Evolutionary conservation across 345 rosid species (phyloP), one percentile per base, ranked within the genome.

Genomic region (Brassica napus): DNA sequence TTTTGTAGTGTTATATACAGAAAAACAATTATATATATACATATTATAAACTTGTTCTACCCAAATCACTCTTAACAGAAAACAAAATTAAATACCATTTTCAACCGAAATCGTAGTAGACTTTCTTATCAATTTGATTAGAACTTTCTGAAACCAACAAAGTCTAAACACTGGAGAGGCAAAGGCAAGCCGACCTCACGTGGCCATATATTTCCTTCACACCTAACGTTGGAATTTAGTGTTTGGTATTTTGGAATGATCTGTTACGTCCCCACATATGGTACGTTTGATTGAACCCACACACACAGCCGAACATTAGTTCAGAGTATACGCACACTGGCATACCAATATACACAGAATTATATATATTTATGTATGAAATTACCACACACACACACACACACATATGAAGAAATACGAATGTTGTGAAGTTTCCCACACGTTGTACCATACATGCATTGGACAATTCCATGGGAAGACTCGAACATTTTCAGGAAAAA

Each of bases 391-490:
- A 57, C 4, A 57, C 7, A 49, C 8, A 58, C 8, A 58, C 44
- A 8, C 11, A 37, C 7, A 34, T 37, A 37, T 18, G 57, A 18
- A 55, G 9, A 55, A 59, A 23, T 23, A 23, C n/a, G 14, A 60
- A 55, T 74, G 74, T 18, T 52, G 49, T 65, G 74, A 67, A 73
- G 74, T 84, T 64, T 76, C 54, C 54, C 14, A 18, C 14, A 32
- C 37, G 37, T 58, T 61, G 47, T 5, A 63, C 49, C 35, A 61
- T 39, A 52, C 72, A 30, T 75, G 39, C 32, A 34, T 12, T 69
- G 9, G 85, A 81, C 89, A 84, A 85, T 28, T 59, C 77, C 24
- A 79, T 85, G 73, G 84, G 75, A 81, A 76, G 79, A 77, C 82
- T 66, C 82, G 10, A 79, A 42, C 71, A 16, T 24, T 30, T 39